Conservation (phyloP, 768 basidiomycete species). For the Antrodiella citrinella region DNA sequence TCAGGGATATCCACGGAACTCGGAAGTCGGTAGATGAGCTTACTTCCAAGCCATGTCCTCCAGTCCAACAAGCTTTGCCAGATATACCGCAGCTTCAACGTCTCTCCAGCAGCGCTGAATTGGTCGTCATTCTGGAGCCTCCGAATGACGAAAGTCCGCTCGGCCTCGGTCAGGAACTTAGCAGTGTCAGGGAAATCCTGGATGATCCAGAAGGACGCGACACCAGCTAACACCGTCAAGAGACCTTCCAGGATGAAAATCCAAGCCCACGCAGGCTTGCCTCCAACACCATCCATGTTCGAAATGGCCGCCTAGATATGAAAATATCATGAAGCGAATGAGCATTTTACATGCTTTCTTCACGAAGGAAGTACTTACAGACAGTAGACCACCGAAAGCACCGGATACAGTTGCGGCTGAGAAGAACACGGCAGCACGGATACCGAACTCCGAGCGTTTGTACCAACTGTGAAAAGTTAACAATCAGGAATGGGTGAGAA, state of each 20-base stretch:
- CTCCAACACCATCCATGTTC: conserved; percentile 63
- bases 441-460: conserved; percentile 70
- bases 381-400: conserved; percentile 73
- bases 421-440: conserved; percentile 40
- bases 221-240: conserved; percentile 57
- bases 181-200: conserved; percentile 82
- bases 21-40: conserved; percentile 6
- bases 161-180: conserved; percentile 64
- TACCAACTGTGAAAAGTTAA: conserved; percentile 38
- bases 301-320: conserved; percentile 47
- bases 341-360: not conserved
- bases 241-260: conserved; percentile 74
- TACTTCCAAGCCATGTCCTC: conserved; percentile 58
- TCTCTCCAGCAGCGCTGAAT: conserved; percentile 68
- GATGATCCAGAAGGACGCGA: conserved; percentile 64
- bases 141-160: conserved; percentile 57
- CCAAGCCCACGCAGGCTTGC: conserved; percentile 61
- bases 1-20: not conserved
- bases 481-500: not conserved
- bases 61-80: conserved; percentile 53
- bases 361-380: conserved; percentile 30
- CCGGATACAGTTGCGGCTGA: conserved; percentile 69
- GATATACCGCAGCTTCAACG: conserved; percentile 48
- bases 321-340: not conserved
- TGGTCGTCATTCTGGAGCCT: conserved; percentile 61